Base-by-base conservation (phyloP, 805 yeast species). In the Isabelozyma pseudorhagii region DNA sequence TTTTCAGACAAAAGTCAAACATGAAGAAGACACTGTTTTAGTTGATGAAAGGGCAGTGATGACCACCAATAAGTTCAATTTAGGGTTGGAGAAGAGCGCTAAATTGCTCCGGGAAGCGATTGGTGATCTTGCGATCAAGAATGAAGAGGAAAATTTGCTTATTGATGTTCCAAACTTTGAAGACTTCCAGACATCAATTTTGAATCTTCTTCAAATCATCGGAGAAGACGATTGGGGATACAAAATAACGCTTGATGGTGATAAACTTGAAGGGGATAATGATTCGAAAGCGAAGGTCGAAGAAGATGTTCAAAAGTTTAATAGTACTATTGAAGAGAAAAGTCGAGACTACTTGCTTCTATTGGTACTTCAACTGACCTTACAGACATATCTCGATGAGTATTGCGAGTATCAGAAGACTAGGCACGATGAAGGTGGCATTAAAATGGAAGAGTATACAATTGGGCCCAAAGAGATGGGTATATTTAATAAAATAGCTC, bases 281-380 rank as follows among this genome's bases (percentile, higher is more conserved):
- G 45, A 14, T 13, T 42, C 3, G 47, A 45, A n/a, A 55, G 49
- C 38, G 51, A 49, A 11, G 31, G 44, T 17, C 6, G 45, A 40
- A 14, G 49, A 43, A 6, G 61, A 63, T 10, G 47, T 61, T 2
- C 49, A 39, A 7, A 52, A 51, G 6, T 69, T 68, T 53, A 63
- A 67, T 44, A 49, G 49, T 1, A 60, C 56, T 1, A 48, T 68
- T 17, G 57, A 53, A 13, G 53, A 51, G n/a, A 59, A 56, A 40
- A 48, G 61, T 3, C 52, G 51, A n/a, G 64, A 62, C 9, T 57
- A 56, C 17, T 49, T 68, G 4, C 38, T 61, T 13, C 50, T 52
- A 5, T 53, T 56, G 40, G 61, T 66, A 6, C 61, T 68, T 52
- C 61, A 61, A 45, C 51, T 44, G 14, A 48, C 55, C 10, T 42